These are phyloP conservation scores for Orbilia javanica DNA, from an alignment of 2,329 filamentous ascomycete genomes.

Conservation along the genomic window DNA sequence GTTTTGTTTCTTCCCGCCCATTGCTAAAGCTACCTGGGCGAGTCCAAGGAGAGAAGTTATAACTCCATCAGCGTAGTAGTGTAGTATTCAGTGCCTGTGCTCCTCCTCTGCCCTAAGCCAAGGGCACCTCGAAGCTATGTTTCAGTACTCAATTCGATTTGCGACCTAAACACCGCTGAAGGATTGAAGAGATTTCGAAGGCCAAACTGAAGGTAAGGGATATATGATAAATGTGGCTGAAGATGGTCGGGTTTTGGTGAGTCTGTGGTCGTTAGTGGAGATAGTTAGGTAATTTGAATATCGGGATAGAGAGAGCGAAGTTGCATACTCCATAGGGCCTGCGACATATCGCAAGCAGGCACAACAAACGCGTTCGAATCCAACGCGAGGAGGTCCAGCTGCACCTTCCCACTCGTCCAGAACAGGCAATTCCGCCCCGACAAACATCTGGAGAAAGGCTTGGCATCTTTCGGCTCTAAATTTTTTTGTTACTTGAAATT, in stretches of 20 bases:
- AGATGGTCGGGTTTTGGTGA: not conserved
- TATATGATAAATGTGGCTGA: not conserved
- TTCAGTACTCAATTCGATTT: constrained; percentile 4
- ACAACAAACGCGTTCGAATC: constrained; percentile 56
- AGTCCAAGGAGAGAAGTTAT: constrained; percentile 4
- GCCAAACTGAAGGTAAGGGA: not conserved
- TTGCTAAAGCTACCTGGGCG: constrained; percentile 53
- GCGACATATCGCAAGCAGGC: constrained; percentile 4
- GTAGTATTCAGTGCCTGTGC: not conserved
- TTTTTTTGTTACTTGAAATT: constrained; percentile 42
- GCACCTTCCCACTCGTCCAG: constrained; percentile 23
- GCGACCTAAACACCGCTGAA: not conserved
- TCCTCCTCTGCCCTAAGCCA: not conserved
- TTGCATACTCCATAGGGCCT: constrained; percentile 12
- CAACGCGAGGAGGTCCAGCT: constrained; percentile 24
- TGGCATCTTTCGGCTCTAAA: constrained; percentile 37
- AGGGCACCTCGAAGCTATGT: not conserved
- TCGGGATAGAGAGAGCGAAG: not conserved
- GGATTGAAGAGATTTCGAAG: not conserved
- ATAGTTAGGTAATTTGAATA: too few relatives aligned
- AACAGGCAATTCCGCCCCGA: constrained; percentile 26
- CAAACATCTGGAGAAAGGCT: constrained; percentile 57
- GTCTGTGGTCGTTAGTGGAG: not conserved
- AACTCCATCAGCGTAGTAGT: constrained; percentile 36
- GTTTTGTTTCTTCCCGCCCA: constrained; percentile 56